Conservation (phyloP, 2,329 filamentous ascomycete species). For the Nannizziopsis barbatae region DNA sequence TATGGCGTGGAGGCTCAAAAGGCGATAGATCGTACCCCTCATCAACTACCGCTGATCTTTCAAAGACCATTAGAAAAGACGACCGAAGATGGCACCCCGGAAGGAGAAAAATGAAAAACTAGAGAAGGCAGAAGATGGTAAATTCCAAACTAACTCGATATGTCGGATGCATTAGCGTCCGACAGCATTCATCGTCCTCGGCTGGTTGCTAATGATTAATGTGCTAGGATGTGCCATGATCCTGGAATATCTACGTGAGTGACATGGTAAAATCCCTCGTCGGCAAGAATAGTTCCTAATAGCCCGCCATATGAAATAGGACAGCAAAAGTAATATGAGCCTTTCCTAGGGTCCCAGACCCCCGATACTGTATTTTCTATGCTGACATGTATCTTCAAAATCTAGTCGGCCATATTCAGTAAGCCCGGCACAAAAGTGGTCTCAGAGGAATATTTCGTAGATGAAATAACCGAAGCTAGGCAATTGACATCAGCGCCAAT, state of each 20-base stretch:
- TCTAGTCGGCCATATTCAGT: constrained; percentile 45
- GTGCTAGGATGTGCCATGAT: constrained; percentile 35
- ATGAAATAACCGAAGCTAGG: constrained; percentile 22
- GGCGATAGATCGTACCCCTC: not conserved
- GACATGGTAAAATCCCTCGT: not conserved
- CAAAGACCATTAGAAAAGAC: too few species aligned
- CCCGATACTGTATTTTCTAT: not conserved
- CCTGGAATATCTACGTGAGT: constrained; percentile 42
- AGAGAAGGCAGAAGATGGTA: constrained; percentile 24
- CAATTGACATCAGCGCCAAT: constrained; percentile 50
- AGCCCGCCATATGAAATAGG: constrained; percentile 24
- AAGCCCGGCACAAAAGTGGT: constrained; percentile 14
- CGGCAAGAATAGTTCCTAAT: not conserved
- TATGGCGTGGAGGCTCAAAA: too few species aligned
- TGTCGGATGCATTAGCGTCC: not conserved
- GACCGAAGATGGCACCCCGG: constrained; percentile 28
- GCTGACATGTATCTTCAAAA: not conserved
- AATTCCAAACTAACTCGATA: not conserved
- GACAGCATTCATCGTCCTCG: not conserved
- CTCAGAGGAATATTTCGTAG: not conserved
- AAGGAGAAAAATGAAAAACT: constrained; percentile 29
- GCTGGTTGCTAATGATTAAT: not conserved
- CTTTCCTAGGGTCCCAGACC: not conserved
- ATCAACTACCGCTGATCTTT: not conserved
- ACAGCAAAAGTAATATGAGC: constrained; percentile 37